Percentiles rank a stretch among this genome's conserved stretches.
These are phyloP conservation scores for Saccharomyces paradoxus DNA, from an alignment of 805 yeast species.

Conservation along the genomic window DNA sequence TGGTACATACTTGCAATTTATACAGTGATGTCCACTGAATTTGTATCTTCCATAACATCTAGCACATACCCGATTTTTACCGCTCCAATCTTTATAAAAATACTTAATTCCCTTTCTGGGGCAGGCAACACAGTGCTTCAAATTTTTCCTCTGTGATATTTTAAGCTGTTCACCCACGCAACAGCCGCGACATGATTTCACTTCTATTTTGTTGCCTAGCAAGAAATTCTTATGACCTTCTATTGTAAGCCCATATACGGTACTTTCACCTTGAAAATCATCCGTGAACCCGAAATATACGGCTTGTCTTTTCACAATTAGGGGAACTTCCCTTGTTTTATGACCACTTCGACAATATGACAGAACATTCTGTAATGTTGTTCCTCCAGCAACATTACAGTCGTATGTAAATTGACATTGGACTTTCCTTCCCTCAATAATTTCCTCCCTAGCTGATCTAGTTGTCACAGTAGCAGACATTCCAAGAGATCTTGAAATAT, in stretches of 20 bases:
- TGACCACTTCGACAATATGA: slow-evolving; percentile 22
- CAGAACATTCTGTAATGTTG: slow-evolving; percentile 19
- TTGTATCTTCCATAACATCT: slow-evolving; percentile 22
- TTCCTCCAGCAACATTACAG: slow-evolving; percentile 17
- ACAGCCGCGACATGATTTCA: slow-evolving; percentile 9
- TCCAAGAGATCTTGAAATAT: slow-evolving; percentile 39
- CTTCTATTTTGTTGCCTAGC: slow-evolving; percentile 20
- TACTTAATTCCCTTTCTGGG: slow-evolving; percentile 18
- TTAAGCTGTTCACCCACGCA: slow-evolving; percentile 17
- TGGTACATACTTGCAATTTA: slow-evolving; percentile 21
- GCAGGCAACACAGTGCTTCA: slow-evolving; percentile 21
- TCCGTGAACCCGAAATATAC: slow-evolving; percentile 17
- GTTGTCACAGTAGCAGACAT: slow-evolving; percentile 30
- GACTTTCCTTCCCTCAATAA: slow-evolving; percentile 16
- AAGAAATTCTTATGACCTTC: slow-evolving; percentile 14
- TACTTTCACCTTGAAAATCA: slow-evolving; percentile 12
- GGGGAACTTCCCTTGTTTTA: slow-evolving; percentile 13
- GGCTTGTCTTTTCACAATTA: slow-evolving; percentile 12
- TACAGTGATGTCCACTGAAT: slow-evolving; percentile 20
- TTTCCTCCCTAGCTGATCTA: slow-evolving; percentile 18
- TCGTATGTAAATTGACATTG: slow-evolving; percentile 23
- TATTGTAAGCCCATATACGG: slow-evolving; percentile 14
- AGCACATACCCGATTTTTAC: slow-evolving; percentile 18
- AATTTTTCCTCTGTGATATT: slow-evolving; percentile 10
- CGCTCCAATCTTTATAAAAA: slow-evolving; percentile 23